Percentiles rank a stretch among this genome's conserved stretches.
These are phyloP conservation scores for Carallia brachiata DNA, from an alignment of 345 rosid species.

Conservation along the genomic window DNA sequence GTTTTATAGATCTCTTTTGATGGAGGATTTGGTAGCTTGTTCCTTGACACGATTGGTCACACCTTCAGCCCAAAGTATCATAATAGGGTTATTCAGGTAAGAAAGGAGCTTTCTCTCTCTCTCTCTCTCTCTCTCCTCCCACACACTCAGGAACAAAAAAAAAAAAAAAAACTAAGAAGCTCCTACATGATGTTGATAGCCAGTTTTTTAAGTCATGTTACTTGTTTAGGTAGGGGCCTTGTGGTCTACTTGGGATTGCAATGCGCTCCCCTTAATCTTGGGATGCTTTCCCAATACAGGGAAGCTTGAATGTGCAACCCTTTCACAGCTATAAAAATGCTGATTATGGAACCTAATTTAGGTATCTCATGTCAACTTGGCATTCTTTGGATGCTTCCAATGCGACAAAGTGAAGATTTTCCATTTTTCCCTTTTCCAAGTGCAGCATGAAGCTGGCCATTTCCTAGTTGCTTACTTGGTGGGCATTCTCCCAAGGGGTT, in stretches of 20 bases:
- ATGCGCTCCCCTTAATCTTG: too few relatives aligned
- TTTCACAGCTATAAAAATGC: too few relatives aligned
- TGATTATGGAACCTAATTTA: too few relatives aligned
- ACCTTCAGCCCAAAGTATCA: conserved; percentile 71
- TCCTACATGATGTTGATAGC: not conserved
- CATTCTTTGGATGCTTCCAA: not conserved
- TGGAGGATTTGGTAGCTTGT: conserved; percentile 80
- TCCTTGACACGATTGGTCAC: conserved; percentile 87
- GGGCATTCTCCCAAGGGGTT: conserved; percentile 79
- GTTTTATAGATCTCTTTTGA: conserved; percentile 62
- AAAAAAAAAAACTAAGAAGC: not conserved
- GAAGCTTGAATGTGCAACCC: too few relatives aligned
- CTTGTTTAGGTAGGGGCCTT: too few relatives aligned
- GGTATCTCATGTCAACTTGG: too few relatives aligned
- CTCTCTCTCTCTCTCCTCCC: not conserved
- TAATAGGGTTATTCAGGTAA: conserved; percentile 77
- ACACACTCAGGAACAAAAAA: too few relatives aligned
- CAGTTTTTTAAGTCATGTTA: too few relatives aligned
- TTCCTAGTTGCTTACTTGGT: conserved; percentile 84
- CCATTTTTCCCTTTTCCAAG: not conserved
- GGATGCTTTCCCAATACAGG: too few relatives aligned
- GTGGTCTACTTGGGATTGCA: too few relatives aligned
- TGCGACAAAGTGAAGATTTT: not conserved
- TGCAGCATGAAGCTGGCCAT: conserved; percentile 99
- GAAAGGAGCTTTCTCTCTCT: not conserved